Base-by-base conservation (phyloP, 129 eudicot species). In the Ambrosia trifida region DNA sequence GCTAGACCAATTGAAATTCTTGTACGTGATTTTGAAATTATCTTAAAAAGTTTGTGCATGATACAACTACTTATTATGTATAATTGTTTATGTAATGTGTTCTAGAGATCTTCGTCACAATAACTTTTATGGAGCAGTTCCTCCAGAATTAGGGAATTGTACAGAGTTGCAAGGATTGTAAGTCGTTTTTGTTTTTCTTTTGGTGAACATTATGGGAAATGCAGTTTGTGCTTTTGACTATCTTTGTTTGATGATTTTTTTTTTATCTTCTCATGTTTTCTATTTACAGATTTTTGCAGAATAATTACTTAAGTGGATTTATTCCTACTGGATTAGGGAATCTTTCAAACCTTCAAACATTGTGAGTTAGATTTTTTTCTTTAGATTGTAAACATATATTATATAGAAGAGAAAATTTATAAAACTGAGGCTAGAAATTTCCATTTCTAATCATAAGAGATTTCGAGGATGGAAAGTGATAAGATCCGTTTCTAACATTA, bases 91-190 rank as follows among this genome's bases (percentile, higher is more conserved):
- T 57, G 35, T 41, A 20, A 47, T 7, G 14, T 86, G 32, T 24
- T 85, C 80, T 73, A 92, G 99, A 75, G 91, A 89, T 64, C 99
- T 94, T 75, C 89, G 87, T 77, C 83, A 81, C 83, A 94, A 94
- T 84, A 87, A 85, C 74, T 87, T 94, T 57, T 94, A 85, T 72
- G 99, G 96, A 75, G 64, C 80, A 47, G 85, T 94, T 74, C 99
- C 99, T 68, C 85, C 97, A 67, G 99, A 84, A 58, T 68, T 94
- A 83, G 99, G 99, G 74, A 89, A 90, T 74, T 88, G 95, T 78
- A 89, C 97, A 40, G 83, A 82, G 78, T 81, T 94, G 84, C 90
- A 76, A 56, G 83, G 94, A 65, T 51, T 94, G 99, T 94, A 84
- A 94, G 99, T 69, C 67, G 35, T 31, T 51, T 59, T 60, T 76